A percentile compares a stretch with the other conserved stretches of the same genome.
Conservation (phyloP, 441 rosid genomes). For the Breynia disticha region DNA sequence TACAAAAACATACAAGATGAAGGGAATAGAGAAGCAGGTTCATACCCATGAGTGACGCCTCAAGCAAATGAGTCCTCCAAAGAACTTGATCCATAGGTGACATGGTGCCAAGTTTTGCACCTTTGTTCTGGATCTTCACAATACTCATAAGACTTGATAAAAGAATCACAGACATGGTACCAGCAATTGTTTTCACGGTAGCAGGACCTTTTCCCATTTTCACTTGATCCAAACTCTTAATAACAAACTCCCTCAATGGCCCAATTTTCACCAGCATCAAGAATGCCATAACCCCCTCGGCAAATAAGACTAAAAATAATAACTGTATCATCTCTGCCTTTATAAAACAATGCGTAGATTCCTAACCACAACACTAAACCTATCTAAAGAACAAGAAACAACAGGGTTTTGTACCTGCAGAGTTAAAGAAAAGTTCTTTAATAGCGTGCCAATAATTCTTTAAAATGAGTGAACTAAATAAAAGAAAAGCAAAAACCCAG, state of each 20-base stretch:
- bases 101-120: conserved; percentile 95
- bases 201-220: conserved; percentile 90
- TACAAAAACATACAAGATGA: conserved; percentile 5
- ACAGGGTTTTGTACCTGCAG: no score
- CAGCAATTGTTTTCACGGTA: conserved; percentile 76
- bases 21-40: neutral
- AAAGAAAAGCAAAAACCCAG: no score
- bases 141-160: conserved; percentile 76
- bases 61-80: conserved; percentile 97
- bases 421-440: no score
- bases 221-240: conserved; percentile 78
- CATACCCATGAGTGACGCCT: conserved; percentile 90
- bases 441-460: no score
- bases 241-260: conserved; percentile 80
- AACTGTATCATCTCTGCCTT: conserved; percentile 65
- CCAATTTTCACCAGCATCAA: conserved; percentile 78
- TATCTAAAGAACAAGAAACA: neutral
- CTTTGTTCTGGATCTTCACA: conserved; percentile 93
- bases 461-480: no score
- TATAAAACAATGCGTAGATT: conserved; percentile 6
- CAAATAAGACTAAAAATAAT: conserved; percentile 67
- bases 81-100: conserved; percentile 99
- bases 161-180: conserved; percentile 84
- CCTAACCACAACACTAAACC: conserved; percentile 2
- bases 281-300: conserved; percentile 61